A percentile compares a stretch with the other conserved stretches of the same genome.
Evolutionary conservation across 176 grass and related monocot species (phyloP).

Genomic region (Raddia distichophylla): DNA sequence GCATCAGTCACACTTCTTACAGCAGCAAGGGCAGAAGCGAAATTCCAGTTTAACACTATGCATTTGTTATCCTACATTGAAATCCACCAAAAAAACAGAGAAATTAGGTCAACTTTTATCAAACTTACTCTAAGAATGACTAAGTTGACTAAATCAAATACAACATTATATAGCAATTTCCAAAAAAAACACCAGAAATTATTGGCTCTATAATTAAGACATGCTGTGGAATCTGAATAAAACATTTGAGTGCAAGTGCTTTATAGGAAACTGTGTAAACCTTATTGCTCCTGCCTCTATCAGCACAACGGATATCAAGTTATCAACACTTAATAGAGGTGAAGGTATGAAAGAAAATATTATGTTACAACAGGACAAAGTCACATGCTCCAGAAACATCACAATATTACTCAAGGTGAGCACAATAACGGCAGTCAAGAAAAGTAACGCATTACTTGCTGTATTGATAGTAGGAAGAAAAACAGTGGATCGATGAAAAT

Average conservation of each 20-base stretch:
- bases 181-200: background rate
- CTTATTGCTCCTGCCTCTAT: conserved; percentile 2
- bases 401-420: conserved; percentile 1
- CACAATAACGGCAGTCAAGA: background rate
- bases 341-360: conserved; percentile 3
- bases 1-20: conserved; percentile 92
- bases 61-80: conserved; percentile 67
- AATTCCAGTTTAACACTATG: conserved; percentile 81
- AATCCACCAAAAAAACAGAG: background rate
- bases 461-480: conserved; percentile 76
- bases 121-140: conserved; percentile 3
- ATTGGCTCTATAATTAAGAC: background rate
- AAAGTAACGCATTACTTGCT: conserved; percentile 54
- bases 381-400: background rate
- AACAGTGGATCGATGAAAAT: conserved; percentile 95
- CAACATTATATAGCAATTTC: background rate
- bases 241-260: background rate
- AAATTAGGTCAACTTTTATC: conserved; percentile 28
- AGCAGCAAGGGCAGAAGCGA: conserved; percentile 69
- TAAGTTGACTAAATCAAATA: conserved; percentile 17
- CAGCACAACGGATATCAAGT: conserved; percentile 2
- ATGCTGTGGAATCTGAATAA: background rate
- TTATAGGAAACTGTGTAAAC: background rate
- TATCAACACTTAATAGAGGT: conserved; percentile 2
- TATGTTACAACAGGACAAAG: background rate